Evolutionary conservation across 495 filamentous ascomycete species (phyloP), one percentile per base, ranked within the genome.

Genomic region (Penicillium crystallinum): DNA sequence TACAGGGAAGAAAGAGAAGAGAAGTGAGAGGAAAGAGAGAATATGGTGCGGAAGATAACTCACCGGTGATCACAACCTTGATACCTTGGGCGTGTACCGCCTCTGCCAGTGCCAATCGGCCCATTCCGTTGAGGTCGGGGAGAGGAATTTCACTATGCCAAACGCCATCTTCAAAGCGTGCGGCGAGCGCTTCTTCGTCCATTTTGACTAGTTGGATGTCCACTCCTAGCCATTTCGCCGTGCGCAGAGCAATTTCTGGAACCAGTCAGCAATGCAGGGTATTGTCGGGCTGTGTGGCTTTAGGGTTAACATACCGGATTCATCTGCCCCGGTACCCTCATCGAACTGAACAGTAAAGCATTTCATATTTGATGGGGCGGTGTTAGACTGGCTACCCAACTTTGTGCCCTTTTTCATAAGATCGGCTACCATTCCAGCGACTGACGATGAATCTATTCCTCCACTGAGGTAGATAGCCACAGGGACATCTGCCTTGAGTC

Each of bases 391-490:
- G 21, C 42, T 52, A 0, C 39, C 39, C 7, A 52, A 3, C 34
- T 59, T 59, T 12, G 64, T 56, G 21, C 69, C 71, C 34, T 78
- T 59, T 27, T 70, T 61, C 3, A 76, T 63, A 3, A 80, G 69
- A 54, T 79, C 65, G 1, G 66, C 69, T 19, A 73, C 73, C 60
- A 82, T 81, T n/a, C 79, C 77, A 17, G 77, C 79, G 25, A 81
- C 61, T 7, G 69, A 67, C 0, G 76, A 76, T 6, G 72, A 77
- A 53, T 80, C 79, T 23, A 82, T 63, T 4, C 79, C 79, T 14
- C 79, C 79, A 29, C 68, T 74, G 1, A 81, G 62, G 46, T 75
- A 78, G 39, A 82, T 63, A 3, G 77, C 78, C 8, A 82, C 67
- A 6, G 70, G 70, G 0, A 81, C 79, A 59, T 82, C 78, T 2